Conservation (phyloP, 495 filamentous ascomycete genomes). For the Aspergillus leporis region DNA sequence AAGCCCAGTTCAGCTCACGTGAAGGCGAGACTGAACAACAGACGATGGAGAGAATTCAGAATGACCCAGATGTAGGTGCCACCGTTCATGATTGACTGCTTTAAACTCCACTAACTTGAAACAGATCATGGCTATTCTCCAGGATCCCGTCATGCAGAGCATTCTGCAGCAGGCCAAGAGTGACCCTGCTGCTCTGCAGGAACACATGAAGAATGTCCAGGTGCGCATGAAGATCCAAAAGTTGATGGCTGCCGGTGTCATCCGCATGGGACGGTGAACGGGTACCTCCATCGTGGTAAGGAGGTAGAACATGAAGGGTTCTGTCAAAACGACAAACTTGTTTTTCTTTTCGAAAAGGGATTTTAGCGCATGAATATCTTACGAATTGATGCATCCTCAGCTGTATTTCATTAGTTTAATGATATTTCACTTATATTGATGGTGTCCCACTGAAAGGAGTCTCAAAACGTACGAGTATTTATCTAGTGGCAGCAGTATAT, state of each 20-base stretch:
- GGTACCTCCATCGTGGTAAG: not conserved
- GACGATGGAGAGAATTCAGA: slow-evolving; percentile 87
- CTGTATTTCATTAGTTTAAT: slow-evolving; percentile 16
- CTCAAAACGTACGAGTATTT: too few species aligned
- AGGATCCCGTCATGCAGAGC: slow-evolving; percentile 96
- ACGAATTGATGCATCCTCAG: slow-evolving; percentile 15
- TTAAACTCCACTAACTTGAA: slow-evolving; percentile 33
- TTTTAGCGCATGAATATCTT: not conserved
- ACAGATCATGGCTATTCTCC: slow-evolving; percentile 85
- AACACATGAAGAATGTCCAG: slow-evolving; percentile 92
- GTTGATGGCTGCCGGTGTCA: slow-evolving; percentile 88
- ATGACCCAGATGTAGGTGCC: slow-evolving; percentile 83
- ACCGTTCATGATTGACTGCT: not conserved
- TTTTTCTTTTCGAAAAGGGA: slow-evolving; percentile 5
- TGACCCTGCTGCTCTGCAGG: slow-evolving; percentile 85
- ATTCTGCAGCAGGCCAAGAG: slow-evolving; percentile 95
- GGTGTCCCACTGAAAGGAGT: not conserved
- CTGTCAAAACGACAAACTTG: slow-evolving; percentile 13
- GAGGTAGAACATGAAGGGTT: slow-evolving; percentile 6
- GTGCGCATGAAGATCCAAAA: slow-evolving; percentile 89
- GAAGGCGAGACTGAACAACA: slow-evolving; percentile 97
- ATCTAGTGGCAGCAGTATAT: too few species aligned
- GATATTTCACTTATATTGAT: slow-evolving; percentile 6
- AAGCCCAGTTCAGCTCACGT: slow-evolving; percentile 81
- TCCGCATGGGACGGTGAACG: slow-evolving; percentile 66